Percentiles rank a stretch among this genome's conserved stretches.
Evolutionary conservation across 83 land plant genomes (phyloP).

Genomic region (Picea abies): DNA sequence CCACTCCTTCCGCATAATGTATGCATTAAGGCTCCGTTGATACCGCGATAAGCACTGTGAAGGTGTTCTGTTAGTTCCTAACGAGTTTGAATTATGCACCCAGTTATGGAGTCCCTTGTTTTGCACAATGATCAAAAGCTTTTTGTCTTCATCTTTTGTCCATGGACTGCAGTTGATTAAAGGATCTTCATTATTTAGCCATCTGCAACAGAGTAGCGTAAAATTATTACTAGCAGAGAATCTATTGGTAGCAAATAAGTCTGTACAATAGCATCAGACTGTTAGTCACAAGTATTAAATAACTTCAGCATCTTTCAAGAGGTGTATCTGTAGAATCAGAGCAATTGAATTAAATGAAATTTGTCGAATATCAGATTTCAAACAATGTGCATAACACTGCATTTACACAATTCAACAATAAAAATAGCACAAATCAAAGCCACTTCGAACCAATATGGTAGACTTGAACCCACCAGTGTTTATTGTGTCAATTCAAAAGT

Average conservation of each 20-base stretch:
- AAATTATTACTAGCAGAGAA: neutral
- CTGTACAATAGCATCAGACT: neutral
- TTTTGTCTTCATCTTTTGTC: conserved; percentile 81
- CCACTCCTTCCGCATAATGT: conserved; percentile 82
- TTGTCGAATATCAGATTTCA: neutral
- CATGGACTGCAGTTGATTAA: conserved; percentile 67
- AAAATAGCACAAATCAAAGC: neutral
- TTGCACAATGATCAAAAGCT: conserved; percentile 63
- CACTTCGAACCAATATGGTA: neutral
- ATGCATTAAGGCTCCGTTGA: conserved; percentile 93
- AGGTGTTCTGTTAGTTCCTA: conserved; percentile 80
- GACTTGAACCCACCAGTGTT: neutral
- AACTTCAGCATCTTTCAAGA: neutral
- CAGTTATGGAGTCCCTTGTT: conserved; percentile 64
- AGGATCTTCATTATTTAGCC: conserved; percentile 86
- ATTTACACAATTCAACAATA: neutral
- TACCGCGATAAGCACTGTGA: conserved; percentile 89
- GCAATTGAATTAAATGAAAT: neutral
- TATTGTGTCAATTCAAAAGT: neutral
- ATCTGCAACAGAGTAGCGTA: conserved; percentile 45
- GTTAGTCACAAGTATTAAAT: neutral
- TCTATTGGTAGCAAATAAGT: neutral
- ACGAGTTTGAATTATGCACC: conserved; percentile 63
- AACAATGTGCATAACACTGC: neutral
- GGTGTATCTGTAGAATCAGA: neutral